Evolutionary conservation across 345 rosid genomes (phyloP).

Genomic region (Mangifera indica): DNA sequence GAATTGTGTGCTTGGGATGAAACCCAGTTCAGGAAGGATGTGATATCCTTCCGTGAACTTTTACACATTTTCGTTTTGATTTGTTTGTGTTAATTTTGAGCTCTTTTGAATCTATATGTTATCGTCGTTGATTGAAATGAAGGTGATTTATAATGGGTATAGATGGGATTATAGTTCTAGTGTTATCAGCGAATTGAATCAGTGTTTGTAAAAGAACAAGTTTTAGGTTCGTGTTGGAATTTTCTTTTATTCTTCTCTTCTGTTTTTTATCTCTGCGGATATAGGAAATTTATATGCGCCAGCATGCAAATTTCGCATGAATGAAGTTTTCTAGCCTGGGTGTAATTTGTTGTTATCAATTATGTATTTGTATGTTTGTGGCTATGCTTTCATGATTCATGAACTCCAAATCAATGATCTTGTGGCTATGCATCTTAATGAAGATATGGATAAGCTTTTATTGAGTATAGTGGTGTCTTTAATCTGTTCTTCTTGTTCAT

Average conservation of each 20-base stretch:
- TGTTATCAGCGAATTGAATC: neutral
- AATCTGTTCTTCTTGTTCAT: neutral
- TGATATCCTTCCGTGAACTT: neutral
- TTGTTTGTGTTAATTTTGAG: neutral
- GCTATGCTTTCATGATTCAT: conserved; percentile 17
- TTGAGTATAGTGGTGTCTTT: neutral
- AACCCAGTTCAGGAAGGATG: conserved; percentile 14
- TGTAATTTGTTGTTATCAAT: neutral
- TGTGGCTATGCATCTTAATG: neutral
- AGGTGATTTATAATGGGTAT: neutral
- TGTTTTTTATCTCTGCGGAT: too few species aligned
- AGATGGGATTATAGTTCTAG: neutral
- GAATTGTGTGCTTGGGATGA: conserved; percentile 4
- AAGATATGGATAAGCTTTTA: neutral
- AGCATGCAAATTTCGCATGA: neutral
- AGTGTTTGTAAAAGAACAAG: neutral
- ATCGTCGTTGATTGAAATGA: neutral
- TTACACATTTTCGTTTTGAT: conserved; percentile 7
- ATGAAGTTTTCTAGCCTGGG: neutral
- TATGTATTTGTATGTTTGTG: conserved; percentile 22
- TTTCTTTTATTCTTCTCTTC: neutral
- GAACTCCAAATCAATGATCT: neutral
- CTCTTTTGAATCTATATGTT: neutral
- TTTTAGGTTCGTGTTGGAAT: neutral
- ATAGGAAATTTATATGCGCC: neutral